Percentiles rank a stretch among this genome's conserved stretches.
Evolutionary conservation across 2,329 filamentous ascomycete genomes (phyloP).

Genomic region (Macrophomina phaseolina): DNA sequence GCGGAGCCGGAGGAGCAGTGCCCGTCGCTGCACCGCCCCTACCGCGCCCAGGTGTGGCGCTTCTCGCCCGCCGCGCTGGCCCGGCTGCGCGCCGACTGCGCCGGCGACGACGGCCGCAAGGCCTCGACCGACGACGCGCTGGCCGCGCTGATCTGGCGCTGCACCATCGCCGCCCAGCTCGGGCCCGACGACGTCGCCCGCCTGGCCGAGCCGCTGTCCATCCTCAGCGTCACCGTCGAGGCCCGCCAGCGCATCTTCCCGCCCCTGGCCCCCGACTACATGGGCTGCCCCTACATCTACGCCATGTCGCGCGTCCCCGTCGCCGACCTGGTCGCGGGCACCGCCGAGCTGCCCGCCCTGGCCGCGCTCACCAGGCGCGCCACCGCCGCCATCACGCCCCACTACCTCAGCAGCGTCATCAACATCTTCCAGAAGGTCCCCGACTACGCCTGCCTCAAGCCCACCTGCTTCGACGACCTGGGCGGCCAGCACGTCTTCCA

Average conservation of each 20-base stretch:
- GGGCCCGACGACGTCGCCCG: constrained; percentile 49
- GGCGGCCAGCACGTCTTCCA: not conserved
- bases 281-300: constrained; percentile 18
- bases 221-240: constrained; percentile 50
- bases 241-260: constrained; percentile 6
- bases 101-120: constrained; percentile 55
- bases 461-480: not conserved
- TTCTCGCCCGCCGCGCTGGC: constrained; percentile 40
- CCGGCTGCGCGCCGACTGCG: constrained; percentile 41
- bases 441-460: constrained; percentile 15
- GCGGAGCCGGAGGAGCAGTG: not conserved
- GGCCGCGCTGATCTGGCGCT: constrained; percentile 57
- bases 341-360: not conserved
- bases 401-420: not conserved
- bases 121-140: constrained; percentile 57
- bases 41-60: constrained; percentile 23
- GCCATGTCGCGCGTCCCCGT: not conserved
- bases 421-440: constrained; percentile 9
- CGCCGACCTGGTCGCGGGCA: not conserved
- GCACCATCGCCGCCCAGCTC: constrained; percentile 51
- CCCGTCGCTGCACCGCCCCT: not conserved
- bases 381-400: constrained; percentile 2
- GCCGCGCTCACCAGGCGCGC: not conserved
- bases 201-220: constrained; percentile 47
- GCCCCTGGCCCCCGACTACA: constrained; percentile 12